These are phyloP conservation scores for Chenopodium formosanum DNA, from an alignment of 148 eudicot species.

Conservation along the genomic window DNA sequence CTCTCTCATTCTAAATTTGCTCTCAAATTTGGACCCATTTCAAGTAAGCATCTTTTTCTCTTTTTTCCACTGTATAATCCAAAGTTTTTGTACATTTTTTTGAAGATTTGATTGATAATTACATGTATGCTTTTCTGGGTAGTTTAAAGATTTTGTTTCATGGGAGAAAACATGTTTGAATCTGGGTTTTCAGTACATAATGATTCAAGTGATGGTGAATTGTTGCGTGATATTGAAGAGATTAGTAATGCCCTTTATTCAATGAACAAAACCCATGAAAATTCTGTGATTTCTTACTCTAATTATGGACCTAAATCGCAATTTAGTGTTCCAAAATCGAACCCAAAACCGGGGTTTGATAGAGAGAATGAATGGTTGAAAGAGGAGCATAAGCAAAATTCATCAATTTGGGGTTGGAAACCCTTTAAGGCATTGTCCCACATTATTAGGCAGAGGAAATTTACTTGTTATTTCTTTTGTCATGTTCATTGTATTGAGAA, in stretches of 20 bases:
- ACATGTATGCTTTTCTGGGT: constrained; percentile 12
- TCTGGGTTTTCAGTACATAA: constrained; percentile 22
- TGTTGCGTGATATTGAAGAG: constrained; percentile 68
- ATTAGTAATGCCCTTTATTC: constrained; percentile 65
- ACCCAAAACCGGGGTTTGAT: constrained; percentile 22
- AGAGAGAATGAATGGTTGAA: constrained; percentile 26
- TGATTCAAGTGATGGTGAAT: constrained; percentile 42
- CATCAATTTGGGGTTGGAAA: constrained; percentile 73
- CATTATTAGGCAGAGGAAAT: constrained; percentile 35
- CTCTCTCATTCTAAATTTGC: constrained; percentile 9
- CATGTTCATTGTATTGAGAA: constrained; percentile 70
- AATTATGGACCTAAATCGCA: constrained; percentile 25
- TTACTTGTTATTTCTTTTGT: constrained; percentile 62
- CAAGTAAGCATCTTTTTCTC: constrained; percentile 28
- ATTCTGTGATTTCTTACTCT: constrained; percentile 34
- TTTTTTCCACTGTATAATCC: neutral
- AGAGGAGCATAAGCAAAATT: constrained; percentile 35
- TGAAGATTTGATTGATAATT: constrained; percentile 19
- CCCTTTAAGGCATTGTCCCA: constrained; percentile 64
- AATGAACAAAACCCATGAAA: constrained; percentile 34
- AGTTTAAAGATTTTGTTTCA: constrained; percentile 5
- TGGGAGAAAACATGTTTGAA: constrained; percentile 39
- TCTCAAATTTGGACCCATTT: constrained; percentile 9
- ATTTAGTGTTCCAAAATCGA: constrained; percentile 21
- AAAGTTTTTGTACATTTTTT: neutral